Conservation (phyloP, 495 filamentous ascomycete species). For the Trichoderma erinaceum region DNA sequence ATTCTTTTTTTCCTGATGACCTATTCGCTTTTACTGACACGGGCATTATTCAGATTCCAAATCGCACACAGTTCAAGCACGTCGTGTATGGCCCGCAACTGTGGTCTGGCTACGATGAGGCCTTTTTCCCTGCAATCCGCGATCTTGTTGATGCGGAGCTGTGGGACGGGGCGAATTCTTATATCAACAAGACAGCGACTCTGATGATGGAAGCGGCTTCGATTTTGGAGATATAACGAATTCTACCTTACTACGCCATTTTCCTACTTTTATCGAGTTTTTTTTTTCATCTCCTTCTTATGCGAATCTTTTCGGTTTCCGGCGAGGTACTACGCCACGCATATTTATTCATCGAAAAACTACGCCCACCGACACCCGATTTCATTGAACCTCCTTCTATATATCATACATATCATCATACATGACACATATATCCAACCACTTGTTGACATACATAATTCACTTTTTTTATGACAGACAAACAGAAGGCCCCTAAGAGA, state of each 20-base stretch:
- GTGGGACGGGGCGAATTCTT: constrained; percentile 61
- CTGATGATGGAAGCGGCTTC: constrained; percentile 59
- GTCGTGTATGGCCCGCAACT: constrained; percentile 77
- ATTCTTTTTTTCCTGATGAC: neutral
- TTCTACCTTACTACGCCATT: neutral
- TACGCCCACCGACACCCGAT: too few relatives aligned
- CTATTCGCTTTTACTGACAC: neutral
- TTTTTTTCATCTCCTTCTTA: neutral
- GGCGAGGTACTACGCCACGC: too few relatives aligned
- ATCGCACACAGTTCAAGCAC: constrained; percentile 92
- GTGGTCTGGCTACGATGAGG: constrained; percentile 69
- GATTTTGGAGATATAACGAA: constrained; percentile 1
- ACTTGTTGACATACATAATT: constrained; percentile 1
- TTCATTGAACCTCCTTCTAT: neutral
- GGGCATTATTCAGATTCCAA: constrained; percentile 56
- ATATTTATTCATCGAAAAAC: too few relatives aligned
- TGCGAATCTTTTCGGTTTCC: neutral
- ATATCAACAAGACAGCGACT: constrained; percentile 64
- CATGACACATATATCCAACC: neutral
- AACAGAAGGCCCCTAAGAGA: neutral
- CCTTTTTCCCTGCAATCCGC: constrained; percentile 77
- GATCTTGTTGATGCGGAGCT: constrained; percentile 70
- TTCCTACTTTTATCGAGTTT: neutral
- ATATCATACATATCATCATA: neutral
- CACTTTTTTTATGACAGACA: neutral